These are phyloP conservation scores for Vaccinium vitisidaea DNA, from an alignment of 148 eudicot genomes.

Conservation along the genomic window DNA sequence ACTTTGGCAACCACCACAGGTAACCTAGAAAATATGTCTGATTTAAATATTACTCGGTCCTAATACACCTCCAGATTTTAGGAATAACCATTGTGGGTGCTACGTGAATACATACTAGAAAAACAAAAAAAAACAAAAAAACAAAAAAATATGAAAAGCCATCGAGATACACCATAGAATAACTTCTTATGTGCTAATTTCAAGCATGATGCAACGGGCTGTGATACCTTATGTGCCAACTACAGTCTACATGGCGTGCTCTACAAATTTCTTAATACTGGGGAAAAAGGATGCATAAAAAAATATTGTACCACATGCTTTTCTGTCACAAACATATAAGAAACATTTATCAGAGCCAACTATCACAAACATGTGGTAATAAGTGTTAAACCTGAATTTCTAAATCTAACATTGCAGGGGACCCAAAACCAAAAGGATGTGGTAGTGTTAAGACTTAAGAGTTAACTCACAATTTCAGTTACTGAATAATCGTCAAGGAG, in stretches of 20 bases:
- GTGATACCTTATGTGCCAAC: background rate
- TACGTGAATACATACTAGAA: background rate
- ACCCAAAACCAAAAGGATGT: constrained; percentile 10
- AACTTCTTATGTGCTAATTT: background rate
- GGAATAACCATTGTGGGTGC: background rate
- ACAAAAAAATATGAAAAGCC: background rate
- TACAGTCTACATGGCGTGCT: background rate
- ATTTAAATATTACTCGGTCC: constrained; percentile 30
- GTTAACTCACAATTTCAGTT: constrained; percentile 75
- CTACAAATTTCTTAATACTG: background rate
- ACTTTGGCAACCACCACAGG: constrained; percentile 99
- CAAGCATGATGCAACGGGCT: background rate
- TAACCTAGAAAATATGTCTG: constrained; percentile 60
- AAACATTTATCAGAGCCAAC: background rate
- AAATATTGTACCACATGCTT: background rate
- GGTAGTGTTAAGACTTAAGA: constrained; percentile 8
- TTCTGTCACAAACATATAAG: background rate
- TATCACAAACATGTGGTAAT: background rate
- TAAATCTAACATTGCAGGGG: background rate
- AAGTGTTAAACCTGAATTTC: background rate
- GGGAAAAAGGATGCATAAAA: background rate
- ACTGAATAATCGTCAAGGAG: constrained; percentile 70
- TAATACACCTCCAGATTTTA: background rate
- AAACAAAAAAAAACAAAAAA: background rate
- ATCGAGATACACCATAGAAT: constrained; percentile 4